Percentiles rank a stretch among this genome's conserved stretches.
These are phyloP conservation scores for Aegilops tauschii DNA, from an alignment of 176 grass and related monocot species.

Conservation along the genomic window DNA sequence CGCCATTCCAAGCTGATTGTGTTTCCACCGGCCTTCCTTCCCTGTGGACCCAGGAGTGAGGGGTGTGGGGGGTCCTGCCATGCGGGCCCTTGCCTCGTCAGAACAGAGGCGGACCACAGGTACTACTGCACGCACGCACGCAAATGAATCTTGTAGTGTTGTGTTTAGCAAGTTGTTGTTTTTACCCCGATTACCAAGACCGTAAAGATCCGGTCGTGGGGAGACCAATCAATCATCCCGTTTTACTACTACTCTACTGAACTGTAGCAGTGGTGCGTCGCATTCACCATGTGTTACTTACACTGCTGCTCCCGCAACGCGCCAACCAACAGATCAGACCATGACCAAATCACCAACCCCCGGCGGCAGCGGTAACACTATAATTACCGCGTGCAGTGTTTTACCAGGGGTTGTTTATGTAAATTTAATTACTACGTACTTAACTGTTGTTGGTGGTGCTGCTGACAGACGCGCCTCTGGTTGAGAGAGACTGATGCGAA, in stretches of 20 bases:
- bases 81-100: background rate
- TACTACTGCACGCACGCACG: background rate
- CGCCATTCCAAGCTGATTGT: background rate
- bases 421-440: too few relatives aligned
- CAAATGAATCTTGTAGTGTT: background rate
- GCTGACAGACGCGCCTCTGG: background rate
- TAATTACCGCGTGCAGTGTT: background rate
- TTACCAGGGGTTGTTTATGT: background rate
- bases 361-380: background rate
- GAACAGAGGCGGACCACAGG: background rate
- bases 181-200: background rate
- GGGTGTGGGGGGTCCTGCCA: background rate
- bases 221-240: background rate
- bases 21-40: background rate
- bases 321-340: background rate
- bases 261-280: background rate
- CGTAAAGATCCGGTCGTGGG: background rate
- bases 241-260: background rate
- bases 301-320: background rate
- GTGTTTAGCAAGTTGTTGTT: background rate
- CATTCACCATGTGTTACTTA: background rate
- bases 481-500: background rate
- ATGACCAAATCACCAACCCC: background rate
- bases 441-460: fast-evolving
- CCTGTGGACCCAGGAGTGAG: background rate